Conservation (phyloP, 83 land plant genomes). For the Larix sibirica region DNA sequence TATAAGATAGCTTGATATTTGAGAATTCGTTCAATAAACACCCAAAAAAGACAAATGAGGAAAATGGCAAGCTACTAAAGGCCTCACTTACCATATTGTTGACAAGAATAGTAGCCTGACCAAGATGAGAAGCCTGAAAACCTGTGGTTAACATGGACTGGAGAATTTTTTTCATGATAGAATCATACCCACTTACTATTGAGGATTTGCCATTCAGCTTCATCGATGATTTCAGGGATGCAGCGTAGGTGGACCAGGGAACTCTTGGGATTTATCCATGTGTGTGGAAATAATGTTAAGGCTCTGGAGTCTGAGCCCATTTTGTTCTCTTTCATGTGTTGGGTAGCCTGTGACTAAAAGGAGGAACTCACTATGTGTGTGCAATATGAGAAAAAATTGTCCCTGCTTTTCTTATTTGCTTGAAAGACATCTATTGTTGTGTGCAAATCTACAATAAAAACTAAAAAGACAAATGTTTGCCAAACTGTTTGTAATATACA, state of each 20-base stretch:
- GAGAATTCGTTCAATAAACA: not conserved
- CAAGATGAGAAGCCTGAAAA: slow-evolving; percentile 94
- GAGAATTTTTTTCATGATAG: slow-evolving; percentile 61
- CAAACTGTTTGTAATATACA: no score
- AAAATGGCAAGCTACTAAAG: no score
- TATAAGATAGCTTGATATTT: no score
- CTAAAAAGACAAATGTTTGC: no score
- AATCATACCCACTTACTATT: slow-evolving; percentile 68
- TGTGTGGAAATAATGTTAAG: not conserved
- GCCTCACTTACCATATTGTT: slow-evolving; percentile 73
- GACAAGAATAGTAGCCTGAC: slow-evolving; percentile 82
- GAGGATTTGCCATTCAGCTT: not conserved
- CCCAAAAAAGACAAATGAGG: not conserved
- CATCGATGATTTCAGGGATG: not conserved
- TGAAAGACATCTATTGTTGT: no score
- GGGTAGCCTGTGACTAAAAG: no score
- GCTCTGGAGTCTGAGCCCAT: not conserved
- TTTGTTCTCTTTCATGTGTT: not conserved
- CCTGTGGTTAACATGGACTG: slow-evolving; percentile 76
- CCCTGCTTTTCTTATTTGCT: no score
- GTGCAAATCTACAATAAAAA: no score
- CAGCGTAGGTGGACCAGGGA: not conserved
- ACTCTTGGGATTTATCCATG: not conserved
- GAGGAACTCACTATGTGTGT: no score
- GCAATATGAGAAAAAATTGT: no score